phyloP scores from a whole-genome alignment of 129 eudicot species.

The Helichrysum umbraculigerum region DNA sequence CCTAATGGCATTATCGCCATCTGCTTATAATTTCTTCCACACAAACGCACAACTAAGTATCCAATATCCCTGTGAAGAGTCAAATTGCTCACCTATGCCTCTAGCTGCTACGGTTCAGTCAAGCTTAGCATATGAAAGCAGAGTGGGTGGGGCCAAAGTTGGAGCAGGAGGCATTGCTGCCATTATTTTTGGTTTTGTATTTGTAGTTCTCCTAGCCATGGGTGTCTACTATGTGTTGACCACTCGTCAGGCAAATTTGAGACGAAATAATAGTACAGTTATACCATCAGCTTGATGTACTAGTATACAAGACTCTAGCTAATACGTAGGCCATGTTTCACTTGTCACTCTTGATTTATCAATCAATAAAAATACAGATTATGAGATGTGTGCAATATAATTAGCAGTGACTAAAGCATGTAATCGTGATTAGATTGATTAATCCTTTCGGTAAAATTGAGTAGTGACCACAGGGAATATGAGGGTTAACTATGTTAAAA shows the following conservation, averaged over 20 bases:
- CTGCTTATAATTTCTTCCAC: conserved; percentile 69
- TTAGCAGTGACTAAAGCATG: conserved; percentile 9
- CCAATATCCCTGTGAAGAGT: conserved; percentile 36
- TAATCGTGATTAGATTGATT: background rate
- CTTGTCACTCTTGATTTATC: conserved; percentile 5
- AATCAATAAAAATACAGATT: background rate
- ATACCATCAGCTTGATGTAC: conserved; percentile 43
- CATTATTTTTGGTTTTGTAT: conserved; percentile 42
- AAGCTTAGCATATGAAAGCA: conserved; percentile 50
- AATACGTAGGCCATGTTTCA: conserved; percentile 9
- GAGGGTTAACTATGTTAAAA: background rate
- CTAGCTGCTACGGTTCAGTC: conserved; percentile 71
- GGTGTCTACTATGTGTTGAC: conserved; percentile 57
- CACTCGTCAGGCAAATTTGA: conserved; percentile 43
- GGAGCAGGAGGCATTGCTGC: conserved; percentile 60
- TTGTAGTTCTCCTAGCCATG: conserved; percentile 46
- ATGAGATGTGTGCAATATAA: conserved; percentile 19
- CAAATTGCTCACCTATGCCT: conserved; percentile 55
- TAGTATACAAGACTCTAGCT: background rate
- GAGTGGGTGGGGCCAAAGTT: conserved; percentile 21
- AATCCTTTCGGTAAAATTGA: background rate
- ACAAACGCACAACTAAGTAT: conserved; percentile 34
- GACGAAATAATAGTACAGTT: conserved; percentile 37
- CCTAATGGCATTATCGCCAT: conserved; percentile 61
- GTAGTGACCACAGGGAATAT: background rate